A percentile compares a stretch with the other conserved stretches of the same genome.
Evolutionary conservation across 306 rosid genomes (phyloP).

Genomic region (Prunus kanzakura): DNA sequence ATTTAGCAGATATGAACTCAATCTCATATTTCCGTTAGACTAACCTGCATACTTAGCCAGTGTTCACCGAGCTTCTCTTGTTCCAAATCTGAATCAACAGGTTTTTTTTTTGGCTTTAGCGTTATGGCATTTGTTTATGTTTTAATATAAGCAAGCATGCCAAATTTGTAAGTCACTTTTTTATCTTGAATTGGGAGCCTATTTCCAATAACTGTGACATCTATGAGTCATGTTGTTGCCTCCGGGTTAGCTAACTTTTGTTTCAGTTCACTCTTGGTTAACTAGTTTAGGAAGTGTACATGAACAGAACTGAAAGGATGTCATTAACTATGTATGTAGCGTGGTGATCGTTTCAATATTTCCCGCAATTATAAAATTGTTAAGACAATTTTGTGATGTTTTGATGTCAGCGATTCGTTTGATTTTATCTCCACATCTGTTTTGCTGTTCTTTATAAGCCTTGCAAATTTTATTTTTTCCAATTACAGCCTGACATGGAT

Average conservation of each 20-base stretch:
- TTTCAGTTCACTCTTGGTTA: not conserved
- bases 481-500: slow-evolving; percentile 14
- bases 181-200: not conserved
- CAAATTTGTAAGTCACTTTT: not conserved
- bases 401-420: not conserved
- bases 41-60: not conserved
- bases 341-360: not conserved
- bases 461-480: not conserved
- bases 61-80: not conserved
- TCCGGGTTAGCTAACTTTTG: too few species aligned
- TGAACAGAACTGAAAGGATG: not conserved
- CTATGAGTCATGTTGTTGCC: not conserved
- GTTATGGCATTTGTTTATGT: not conserved
- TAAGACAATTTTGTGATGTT: not conserved
- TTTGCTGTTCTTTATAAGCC: not conserved
- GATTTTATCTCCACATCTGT: not conserved
- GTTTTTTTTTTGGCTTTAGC: not conserved
- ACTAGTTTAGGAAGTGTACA: not conserved
- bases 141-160: not conserved
- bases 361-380: not conserved
- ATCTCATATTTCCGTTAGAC: not conserved
- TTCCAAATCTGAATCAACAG: not conserved
- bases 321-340: not conserved
- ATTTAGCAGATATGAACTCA: not conserved
- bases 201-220: not conserved